Evolutionary conservation across 2,329 filamentous ascomycete genomes (phyloP).

Genomic region (Rhinocladiella mackenziei): DNA sequence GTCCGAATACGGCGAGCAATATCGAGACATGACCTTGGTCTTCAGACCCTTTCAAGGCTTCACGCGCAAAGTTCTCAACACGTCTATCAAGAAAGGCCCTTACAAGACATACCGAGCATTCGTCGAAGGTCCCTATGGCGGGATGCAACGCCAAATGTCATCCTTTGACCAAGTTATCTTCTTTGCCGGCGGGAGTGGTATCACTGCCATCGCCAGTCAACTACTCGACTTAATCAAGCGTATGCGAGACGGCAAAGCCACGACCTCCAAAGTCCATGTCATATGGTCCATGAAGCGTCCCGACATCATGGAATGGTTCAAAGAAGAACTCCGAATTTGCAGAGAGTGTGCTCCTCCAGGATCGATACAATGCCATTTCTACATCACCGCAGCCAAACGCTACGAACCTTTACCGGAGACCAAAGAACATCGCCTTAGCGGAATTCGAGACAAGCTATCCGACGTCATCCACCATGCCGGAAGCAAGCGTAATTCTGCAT

Average conservation of each 20-base stretch:
- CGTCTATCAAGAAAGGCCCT: slow-evolving; percentile 76
- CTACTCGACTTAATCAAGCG: slow-evolving; percentile 91
- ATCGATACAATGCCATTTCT: slow-evolving; percentile 89
- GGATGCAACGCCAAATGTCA: slow-evolving; percentile 83
- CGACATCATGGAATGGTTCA: slow-evolving; percentile 97
- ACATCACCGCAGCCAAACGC: slow-evolving; percentile 74
- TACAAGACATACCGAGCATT: slow-evolving; percentile 91
- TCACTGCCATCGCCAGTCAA: slow-evolving; percentile 89
- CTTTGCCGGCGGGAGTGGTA: slow-evolving; percentile 89
- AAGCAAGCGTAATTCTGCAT: slow-evolving; percentile 76
- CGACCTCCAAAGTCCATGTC: slow-evolving; percentile 83
- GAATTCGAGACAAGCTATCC: slow-evolving; percentile 79
- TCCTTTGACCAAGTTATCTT: slow-evolving; percentile 92
- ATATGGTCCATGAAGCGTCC: slow-evolving; percentile 91
- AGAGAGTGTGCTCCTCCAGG: slow-evolving; percentile 83
- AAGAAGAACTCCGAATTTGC: slow-evolving; percentile 88
- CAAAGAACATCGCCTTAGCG: slow-evolving; percentile 50
- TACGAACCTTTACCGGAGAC: slow-evolving; percentile 31
- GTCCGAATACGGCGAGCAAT: slow-evolving; percentile 82
- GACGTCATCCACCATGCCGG: slow-evolving; percentile 83
- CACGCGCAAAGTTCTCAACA: slow-evolving; percentile 77
- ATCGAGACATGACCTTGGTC: slow-evolving; percentile 82
- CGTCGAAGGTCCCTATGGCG: slow-evolving; percentile 89
- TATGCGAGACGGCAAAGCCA: slow-evolving; percentile 90
- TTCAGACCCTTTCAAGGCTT: slow-evolving; percentile 92